A percentile compares a stretch with the other conserved stretches of the same genome.
These are phyloP conservation scores for Edaphochlamys debaryana DNA, from an alignment of 139 green algal genomes.

Conservation along the genomic window DNA sequence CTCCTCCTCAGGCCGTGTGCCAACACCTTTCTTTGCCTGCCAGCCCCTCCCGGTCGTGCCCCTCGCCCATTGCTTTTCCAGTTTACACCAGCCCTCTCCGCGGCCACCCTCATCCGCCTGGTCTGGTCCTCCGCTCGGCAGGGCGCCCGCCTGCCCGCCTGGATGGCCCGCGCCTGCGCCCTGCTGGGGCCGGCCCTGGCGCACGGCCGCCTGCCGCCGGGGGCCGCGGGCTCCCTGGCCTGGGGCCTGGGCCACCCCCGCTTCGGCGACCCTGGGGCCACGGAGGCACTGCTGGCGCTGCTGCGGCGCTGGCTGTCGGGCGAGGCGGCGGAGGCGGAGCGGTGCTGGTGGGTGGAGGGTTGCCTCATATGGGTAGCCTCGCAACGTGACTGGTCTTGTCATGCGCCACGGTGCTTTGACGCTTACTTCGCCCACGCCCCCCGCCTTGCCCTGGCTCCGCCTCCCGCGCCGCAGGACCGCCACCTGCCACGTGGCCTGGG, in stretches of 20 bases:
- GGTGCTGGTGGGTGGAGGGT: too few species aligned
- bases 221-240: background rate
- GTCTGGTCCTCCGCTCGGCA: constrained; percentile 17
- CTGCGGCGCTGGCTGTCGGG: constrained; percentile 8
- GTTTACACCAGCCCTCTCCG: too few species aligned
- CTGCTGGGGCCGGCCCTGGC: constrained; percentile 1
- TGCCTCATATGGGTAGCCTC: too few species aligned
- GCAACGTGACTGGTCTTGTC: too few species aligned
- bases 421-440: background rate
- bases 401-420: background rate
- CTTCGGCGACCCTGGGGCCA: background rate
- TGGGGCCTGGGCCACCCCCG: constrained; percentile 34
- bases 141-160: background rate
- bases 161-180: background rate
- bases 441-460: background rate
- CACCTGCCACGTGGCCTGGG: background rate
- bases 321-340: background rate
- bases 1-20: too few species aligned
- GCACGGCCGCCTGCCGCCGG: background rate
- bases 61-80: too few species aligned
- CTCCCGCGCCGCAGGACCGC: background rate
- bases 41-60: too few species aligned
- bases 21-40: too few species aligned
- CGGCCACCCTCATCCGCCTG: background rate
- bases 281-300: background rate